Conservation (phyloP, 208 protist genomes). For the Trypanosoma avium region DNA sequence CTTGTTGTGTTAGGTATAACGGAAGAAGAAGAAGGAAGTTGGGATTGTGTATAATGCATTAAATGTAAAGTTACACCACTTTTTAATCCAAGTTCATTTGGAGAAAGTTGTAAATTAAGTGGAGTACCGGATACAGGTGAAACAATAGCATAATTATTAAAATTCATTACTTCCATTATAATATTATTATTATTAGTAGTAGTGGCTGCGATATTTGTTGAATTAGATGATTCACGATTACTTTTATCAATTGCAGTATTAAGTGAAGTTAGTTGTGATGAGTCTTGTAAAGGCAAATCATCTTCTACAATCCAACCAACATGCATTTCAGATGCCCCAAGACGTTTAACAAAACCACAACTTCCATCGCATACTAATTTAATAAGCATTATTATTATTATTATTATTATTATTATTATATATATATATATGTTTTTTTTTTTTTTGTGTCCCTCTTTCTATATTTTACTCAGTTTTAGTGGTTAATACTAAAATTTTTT, state of each 20-base stretch:
- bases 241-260: slow-evolving; percentile 10
- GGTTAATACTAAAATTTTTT: too few relatives aligned
- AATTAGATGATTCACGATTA: neutral
- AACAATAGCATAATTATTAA: neutral
- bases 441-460: too few relatives aligned
- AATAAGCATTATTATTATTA: slow-evolving; percentile 5
- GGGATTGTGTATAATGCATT: neutral
- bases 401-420: too few relatives aligned
- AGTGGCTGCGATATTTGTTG: neutral
- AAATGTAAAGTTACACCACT: slow-evolving; percentile 1
- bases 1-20: too few relatives aligned
- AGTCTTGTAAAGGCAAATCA: slow-evolving; percentile 1
- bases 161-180: neutral
- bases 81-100: slow-evolving; percentile 3
- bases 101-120: neutral
- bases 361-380: slow-evolving; percentile 20
- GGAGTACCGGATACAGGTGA: neutral
- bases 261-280: neutral
- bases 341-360: slow-evolving; percentile 12
- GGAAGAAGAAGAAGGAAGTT: too few relatives aligned
- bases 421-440: neutral
- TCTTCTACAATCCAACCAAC: slow-evolving; percentile 15
- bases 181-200: neutral
- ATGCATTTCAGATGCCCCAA: slow-evolving; percentile 10
- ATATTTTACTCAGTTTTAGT: too few relatives aligned